Base-by-base conservation (phyloP, 2,329 filamentous ascomycete genomes). In the Claviceps sp. region DNA sequence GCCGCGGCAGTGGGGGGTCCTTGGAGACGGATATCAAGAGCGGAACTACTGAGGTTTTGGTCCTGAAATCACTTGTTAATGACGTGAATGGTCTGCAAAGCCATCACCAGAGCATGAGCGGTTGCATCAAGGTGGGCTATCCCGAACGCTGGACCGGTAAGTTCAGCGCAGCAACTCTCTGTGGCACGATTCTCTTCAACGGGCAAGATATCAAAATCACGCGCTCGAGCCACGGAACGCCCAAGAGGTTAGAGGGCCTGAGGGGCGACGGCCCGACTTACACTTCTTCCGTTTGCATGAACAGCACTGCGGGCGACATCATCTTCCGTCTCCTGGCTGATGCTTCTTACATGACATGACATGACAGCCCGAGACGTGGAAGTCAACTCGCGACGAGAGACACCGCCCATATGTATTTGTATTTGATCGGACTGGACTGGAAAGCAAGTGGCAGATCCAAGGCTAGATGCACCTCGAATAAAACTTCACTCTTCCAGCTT, bases 141-240 rank as follows among this genome's bases (percentile, higher is more conserved):
- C 76, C 77, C 0, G 58, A 58, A 22, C 63, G 68, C 2, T 80
- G 77, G 77, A 70, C 72, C 55, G 77, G 77, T 14, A 55, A 56
- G 20, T 61, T 78, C 37, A 55, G 54, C 9, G 67, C 71, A 13
- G 52, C 66, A 53, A 67, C 68, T 17, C 62, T 72, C 16, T 68
- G 68, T 23, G 75, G 75, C 2, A 55, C 51, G 9, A 62, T 77
- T 34, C 50, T 53, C 2, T 62, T 72, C 7, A 54, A 49, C 20
- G 77, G 77, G 13, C 64, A 70, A 40, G 75, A 66, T 16, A 65
- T 79, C 13, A 55, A 63, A 49, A 57, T 75, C 3, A 61, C 60
- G 3, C 54, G 58, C 2, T 61, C 63, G 2, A 65, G 64, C 59
- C 63, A 64, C 3, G 63, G 66, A 1, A 56, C 66, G 17, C 61